phyloP scores from a whole-genome alignment of 2,329 filamentous ascomycete species.

The Tolypocladium pustulatum region DNA sequence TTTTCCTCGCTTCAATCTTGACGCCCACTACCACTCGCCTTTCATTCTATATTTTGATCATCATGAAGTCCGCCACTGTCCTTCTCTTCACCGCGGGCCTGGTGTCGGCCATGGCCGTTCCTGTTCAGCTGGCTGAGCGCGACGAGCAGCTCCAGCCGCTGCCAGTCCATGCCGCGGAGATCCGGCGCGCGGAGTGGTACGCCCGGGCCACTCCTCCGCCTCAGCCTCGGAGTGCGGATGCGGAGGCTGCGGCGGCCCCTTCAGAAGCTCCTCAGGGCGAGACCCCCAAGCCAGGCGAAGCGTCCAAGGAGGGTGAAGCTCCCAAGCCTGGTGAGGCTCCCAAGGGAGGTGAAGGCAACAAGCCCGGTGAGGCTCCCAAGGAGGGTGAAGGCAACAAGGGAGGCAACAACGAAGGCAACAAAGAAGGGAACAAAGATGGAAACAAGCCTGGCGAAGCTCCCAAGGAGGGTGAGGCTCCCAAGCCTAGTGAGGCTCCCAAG shows the following conservation, averaged over 20 bases:
- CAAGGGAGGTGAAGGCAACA: background rate
- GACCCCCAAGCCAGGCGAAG: background rate
- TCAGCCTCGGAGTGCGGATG: background rate
- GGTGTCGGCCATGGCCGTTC: constrained; percentile 17
- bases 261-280: background rate
- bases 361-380: background rate
- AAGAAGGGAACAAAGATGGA: background rate
- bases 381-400: constrained; percentile 3
- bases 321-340: background rate
- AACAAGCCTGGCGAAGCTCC: background rate
- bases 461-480: background rate
- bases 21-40: background rate
- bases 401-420: constrained; percentile 9
- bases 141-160: constrained; percentile 1
- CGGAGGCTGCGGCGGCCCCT: background rate
- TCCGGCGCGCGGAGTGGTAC: background rate
- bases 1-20: background rate
- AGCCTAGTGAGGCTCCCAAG: background rate
- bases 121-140: constrained; percentile 10
- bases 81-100: constrained; percentile 18
- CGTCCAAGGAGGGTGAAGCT: background rate
- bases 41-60: constrained; percentile 1
- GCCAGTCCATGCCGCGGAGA: background rate
- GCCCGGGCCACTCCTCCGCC: background rate
- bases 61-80: constrained; percentile 17